Conservation (phyloP, 495 filamentous ascomycete species). For the Durotheca rogersii region DNA sequence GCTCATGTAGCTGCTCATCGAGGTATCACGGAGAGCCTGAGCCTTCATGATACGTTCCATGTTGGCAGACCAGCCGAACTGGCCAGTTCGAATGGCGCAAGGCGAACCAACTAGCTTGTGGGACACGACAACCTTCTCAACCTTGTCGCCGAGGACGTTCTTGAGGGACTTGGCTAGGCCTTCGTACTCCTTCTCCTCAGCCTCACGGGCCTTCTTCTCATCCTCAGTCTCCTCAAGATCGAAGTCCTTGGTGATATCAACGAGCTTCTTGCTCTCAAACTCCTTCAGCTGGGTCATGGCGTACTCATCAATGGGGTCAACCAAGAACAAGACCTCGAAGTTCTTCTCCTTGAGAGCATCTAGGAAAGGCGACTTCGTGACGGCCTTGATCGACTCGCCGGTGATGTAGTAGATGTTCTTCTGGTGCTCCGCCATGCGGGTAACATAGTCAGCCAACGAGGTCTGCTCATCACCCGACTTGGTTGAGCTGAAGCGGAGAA, state of each 20-base stretch:
- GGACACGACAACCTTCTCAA: slow-evolving; percentile 99
- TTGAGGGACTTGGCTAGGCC: slow-evolving; percentile 90
- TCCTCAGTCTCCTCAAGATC: slow-evolving; percentile 99
- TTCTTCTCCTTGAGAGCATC: slow-evolving; percentile 99
- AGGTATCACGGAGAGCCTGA: slow-evolving; percentile 98
- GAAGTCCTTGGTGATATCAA: slow-evolving; percentile 99
- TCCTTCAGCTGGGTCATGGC: slow-evolving; percentile 99
- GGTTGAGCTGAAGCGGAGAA: slow-evolving; percentile 97
- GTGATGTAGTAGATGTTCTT: slow-evolving; percentile 99
- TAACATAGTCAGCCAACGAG: slow-evolving; percentile 93
- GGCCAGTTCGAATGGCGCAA: slow-evolving; percentile 98
- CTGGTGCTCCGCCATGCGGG: slow-evolving; percentile 99
- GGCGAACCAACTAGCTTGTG: slow-evolving; percentile 96
- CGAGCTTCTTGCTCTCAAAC: slow-evolving; percentile 99
- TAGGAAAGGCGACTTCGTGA: slow-evolving; percentile 96
- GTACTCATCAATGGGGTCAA: slow-evolving; percentile 99
- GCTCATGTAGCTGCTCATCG: slow-evolving; percentile 99
- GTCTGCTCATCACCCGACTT: slow-evolving; percentile 96
- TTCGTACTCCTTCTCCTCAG: slow-evolving; percentile 97
- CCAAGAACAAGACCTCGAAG: slow-evolving; percentile 99
- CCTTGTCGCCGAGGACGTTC: slow-evolving; percentile 98
- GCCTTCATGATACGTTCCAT: slow-evolving; percentile 99
- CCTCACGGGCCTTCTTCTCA: slow-evolving; percentile 96
- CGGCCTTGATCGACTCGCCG: slow-evolving; percentile 97
- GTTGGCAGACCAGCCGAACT: slow-evolving; percentile 99